Conservation (phyloP, 1,284 basidiomycete species). For the Fomitiporia mediterranea region DNA sequence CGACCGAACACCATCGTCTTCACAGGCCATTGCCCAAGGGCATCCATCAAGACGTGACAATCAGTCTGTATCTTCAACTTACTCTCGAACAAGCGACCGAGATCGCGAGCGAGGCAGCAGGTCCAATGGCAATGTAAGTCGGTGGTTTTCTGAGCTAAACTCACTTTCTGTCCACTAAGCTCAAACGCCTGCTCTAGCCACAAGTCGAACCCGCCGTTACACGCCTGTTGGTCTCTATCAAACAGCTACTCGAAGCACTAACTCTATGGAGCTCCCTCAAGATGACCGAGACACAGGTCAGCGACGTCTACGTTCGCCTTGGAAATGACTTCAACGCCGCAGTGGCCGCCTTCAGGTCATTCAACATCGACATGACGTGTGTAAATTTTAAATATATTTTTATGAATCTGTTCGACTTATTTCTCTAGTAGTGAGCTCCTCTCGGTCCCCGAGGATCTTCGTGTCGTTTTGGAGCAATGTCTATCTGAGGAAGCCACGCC, state of each 20-base stretch:
- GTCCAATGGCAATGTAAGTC: constrained; percentile 21
- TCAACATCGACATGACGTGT: constrained; percentile 89
- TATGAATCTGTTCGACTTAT: not conserved
- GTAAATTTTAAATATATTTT: constrained; percentile 33
- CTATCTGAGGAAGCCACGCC: constrained; percentile 86
- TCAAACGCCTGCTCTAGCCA: constrained; percentile 38
- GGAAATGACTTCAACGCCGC: constrained; percentile 98
- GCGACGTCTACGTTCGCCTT: constrained; percentile 93
- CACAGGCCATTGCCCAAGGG: not conserved
- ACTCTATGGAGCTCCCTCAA: constrained; percentile 83
- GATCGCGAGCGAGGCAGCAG: constrained; percentile 27
- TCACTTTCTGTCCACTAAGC: constrained; percentile 13
- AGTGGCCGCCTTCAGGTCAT: constrained; percentile 81
- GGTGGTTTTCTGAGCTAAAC: not conserved
- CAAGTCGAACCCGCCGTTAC: constrained; percentile 92
- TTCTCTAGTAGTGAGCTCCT: constrained; percentile 73
- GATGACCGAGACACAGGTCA: constrained; percentile 80
- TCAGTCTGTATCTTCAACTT: constrained; percentile 38
- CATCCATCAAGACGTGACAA: constrained; percentile 44
- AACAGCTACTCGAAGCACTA: constrained; percentile 87
- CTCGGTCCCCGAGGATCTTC: constrained; percentile 85
- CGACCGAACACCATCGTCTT: constrained; percentile 5
- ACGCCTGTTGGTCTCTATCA: constrained; percentile 90
- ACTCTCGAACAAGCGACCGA: constrained; percentile 30
- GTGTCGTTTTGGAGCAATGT: constrained; percentile 84